These are phyloP conservation scores for Scutellaria baicalensis DNA, from an alignment of 257 asterid genomes.

Conservation along the genomic window DNA sequence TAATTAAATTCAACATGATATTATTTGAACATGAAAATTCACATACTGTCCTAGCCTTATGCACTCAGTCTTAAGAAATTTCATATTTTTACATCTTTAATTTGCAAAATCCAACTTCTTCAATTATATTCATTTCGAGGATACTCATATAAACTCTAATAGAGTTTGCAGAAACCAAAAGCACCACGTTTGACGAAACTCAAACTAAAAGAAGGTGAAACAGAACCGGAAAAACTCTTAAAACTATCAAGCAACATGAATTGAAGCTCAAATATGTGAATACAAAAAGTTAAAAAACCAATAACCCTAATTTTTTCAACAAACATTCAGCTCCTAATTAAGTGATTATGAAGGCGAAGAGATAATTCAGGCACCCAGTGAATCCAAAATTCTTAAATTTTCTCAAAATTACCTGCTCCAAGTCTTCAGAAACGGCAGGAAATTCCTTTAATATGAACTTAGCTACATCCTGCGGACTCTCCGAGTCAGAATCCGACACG, in stretches of 20 bases:
- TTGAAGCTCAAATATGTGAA: not conserved
- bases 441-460: slow-evolving; percentile 52
- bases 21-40: not conserved
- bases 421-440: slow-evolving; percentile 78
- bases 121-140: not conserved
- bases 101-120: not conserved
- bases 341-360: not conserved
- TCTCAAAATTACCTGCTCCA: slow-evolving; percentile 52
- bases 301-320: not conserved
- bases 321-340: not conserved
- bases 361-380: not conserved
- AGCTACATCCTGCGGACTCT: slow-evolving; percentile 51
- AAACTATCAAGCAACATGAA: not conserved
- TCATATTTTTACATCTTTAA: not conserved
- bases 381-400: not conserved
- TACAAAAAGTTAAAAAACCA: not conserved
- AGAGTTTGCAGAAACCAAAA: not conserved
- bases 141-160: not conserved
- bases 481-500: slow-evolving; percentile 29
- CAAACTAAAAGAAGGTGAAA: not conserved
- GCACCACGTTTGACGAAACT: not conserved
- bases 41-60: not conserved
- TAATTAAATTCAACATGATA: not conserved
- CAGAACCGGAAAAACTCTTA: not conserved
- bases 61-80: not conserved